These are phyloP conservation scores for Gloeophyllum trabeum DNA, from an alignment of 768 basidiomycete genomes.

Conservation along the genomic window DNA sequence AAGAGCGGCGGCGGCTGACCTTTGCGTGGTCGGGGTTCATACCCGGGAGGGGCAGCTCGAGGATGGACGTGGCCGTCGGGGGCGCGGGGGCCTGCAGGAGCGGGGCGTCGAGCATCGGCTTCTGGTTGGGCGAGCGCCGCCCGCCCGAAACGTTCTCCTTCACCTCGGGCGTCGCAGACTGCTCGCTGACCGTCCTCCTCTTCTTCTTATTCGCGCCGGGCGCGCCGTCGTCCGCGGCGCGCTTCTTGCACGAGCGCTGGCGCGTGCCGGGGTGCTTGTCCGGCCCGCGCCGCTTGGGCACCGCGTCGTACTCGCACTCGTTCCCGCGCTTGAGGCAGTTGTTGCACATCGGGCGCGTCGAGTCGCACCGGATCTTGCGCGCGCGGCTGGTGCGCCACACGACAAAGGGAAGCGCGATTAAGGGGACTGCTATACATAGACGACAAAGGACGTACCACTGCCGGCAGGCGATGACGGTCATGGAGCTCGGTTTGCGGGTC, in stretches of 20 bases:
- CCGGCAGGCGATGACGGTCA: slow-evolving; percentile 73
- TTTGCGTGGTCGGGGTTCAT: no score
- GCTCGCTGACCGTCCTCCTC: slow-evolving; percentile 16
- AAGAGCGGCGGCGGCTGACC: no score
- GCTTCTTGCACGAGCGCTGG: slow-evolving; percentile 78
- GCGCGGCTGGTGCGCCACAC: slow-evolving; percentile 45
- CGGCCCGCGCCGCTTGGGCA: slow-evolving; percentile 74
- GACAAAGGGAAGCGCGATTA: neutral
- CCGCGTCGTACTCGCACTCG: slow-evolving; percentile 69
- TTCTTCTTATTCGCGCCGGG: slow-evolving; percentile 17
- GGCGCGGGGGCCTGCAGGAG: neutral
- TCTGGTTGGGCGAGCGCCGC: neutral
- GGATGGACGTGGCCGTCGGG: neutral
- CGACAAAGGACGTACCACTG: slow-evolving; percentile 52
- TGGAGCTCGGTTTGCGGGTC: slow-evolving; percentile 46
- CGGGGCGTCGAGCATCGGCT: neutral
- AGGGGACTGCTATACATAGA: neutral
- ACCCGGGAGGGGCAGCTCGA: slow-evolving; percentile 1
- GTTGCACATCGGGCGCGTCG: slow-evolving; percentile 68
- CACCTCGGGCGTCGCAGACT: slow-evolving; percentile 14
- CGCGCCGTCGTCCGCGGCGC: slow-evolving; percentile 34
- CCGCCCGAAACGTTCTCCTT: slow-evolving; percentile 27
- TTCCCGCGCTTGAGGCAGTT: slow-evolving; percentile 74
- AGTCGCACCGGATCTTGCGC: slow-evolving; percentile 82
- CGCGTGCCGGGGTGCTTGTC: slow-evolving; percentile 81